Base-by-base conservation (phyloP, 768 basidiomycete genomes). In the Lactarius quietus region DNA sequence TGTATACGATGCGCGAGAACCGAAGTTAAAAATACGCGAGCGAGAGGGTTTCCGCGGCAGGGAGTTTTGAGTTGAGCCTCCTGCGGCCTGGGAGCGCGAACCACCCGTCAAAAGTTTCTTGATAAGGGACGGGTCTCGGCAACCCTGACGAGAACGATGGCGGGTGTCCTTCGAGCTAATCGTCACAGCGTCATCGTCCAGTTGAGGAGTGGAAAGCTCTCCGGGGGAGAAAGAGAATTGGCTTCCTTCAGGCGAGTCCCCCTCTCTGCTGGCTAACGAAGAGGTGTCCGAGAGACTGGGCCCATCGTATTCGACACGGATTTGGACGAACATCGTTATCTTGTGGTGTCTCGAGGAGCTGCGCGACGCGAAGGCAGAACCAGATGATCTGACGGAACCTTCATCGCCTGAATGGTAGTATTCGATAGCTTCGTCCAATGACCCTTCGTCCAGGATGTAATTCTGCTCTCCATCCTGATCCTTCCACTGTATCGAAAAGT, bases 211-310 rank as follows among this genome's bases (percentile, higher is more conserved):
- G 7, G 78, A 71, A 1, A 79, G 78, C 14, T 79, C 72, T 45
- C 77, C 76, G 45, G 83, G 80, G 1, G 82, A 80, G 53, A 88
- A 79, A 1, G 85, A 84, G 38, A 78, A 77, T 59, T 83, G 83
- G 70, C 87, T 87, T 62, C 79, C 81, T 69, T 87, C 88, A 52
- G 82, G 78, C 67, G 76, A 78, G 77, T 86, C 87, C 68, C 92
- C 89, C 51, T 95, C 90, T 72, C 88, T 71, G 73, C 92, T 93
- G 26, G 83, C 84, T 20, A 95, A 77, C 10, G 93, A 95, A 12
- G 86, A 86, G 2, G 93, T 92, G 69, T 97, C 95, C 10, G 92
- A 94, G 63, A 97, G 80, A 76, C 89, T 92, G 17, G 90, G 93
- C 0, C 93, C 93, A 74, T 97, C 95, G 70, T 93, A 95, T 66